Evolutionary conservation across 345 rosid genomes (phyloP).

Genomic region (Reutealis trisperma): DNA sequence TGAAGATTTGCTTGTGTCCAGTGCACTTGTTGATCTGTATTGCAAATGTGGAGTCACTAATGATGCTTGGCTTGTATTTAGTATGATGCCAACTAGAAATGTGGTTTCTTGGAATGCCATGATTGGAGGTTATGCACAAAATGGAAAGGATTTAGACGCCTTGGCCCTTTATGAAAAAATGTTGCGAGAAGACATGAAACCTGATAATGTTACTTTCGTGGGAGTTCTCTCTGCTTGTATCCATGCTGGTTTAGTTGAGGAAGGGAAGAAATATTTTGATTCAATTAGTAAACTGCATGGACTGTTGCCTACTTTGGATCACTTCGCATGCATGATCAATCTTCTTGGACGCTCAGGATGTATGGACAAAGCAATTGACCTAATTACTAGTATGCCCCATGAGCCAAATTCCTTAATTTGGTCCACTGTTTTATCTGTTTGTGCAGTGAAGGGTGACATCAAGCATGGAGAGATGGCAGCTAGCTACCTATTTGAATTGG

Average conservation of each 20-base stretch:
- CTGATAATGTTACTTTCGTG: slow-evolving; percentile 51
- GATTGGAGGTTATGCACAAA: slow-evolving; percentile 57
- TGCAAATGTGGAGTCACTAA: slow-evolving; percentile 54
- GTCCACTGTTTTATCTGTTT: slow-evolving; percentile 54
- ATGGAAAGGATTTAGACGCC: slow-evolving; percentile 56
- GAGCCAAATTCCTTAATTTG: slow-evolving; percentile 52
- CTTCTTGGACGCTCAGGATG: slow-evolving; percentile 57
- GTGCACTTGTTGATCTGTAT: slow-evolving; percentile 55
- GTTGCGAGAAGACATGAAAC: slow-evolving; percentile 46
- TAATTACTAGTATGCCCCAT: slow-evolving; percentile 44
- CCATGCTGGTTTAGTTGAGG: slow-evolving; percentile 53
- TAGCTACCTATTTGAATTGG: slow-evolving; percentile 45
- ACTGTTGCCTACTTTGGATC: slow-evolving; percentile 43
- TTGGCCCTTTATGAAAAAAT: slow-evolving; percentile 48
- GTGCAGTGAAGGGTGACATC: slow-evolving; percentile 42
- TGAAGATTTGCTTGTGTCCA: slow-evolving; percentile 54
- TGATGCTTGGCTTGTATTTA: slow-evolving; percentile 46
- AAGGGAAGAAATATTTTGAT: slow-evolving; percentile 48
- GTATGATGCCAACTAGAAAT: slow-evolving; percentile 41
- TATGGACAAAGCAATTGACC: slow-evolving; percentile 42
- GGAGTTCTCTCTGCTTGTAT: slow-evolving; percentile 60
- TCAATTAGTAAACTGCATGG: slow-evolving; percentile 48
- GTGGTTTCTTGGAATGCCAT: slow-evolving; percentile 61
- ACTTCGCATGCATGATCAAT: slow-evolving; percentile 54
- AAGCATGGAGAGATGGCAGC: slow-evolving; percentile 58